These are phyloP conservation scores for Melanopsichium pennsylvanicum DNA, from an alignment of 1,284 basidiomycete genomes.

Conservation along the genomic window DNA sequence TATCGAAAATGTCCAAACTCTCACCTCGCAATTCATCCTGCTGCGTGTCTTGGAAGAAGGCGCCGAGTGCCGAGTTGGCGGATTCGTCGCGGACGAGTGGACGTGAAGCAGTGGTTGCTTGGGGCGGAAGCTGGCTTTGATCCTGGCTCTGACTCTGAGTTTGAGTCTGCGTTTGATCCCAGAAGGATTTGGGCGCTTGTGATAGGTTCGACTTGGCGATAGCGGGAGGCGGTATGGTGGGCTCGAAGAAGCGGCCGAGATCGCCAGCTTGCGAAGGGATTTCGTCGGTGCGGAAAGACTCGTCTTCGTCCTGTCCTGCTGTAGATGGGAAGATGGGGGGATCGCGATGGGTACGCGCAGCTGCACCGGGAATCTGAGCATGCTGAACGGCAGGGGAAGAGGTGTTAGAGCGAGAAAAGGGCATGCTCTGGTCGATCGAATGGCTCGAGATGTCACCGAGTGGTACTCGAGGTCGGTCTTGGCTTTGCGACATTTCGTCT, in stretches of 20 bases:
- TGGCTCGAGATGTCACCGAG: conserved; percentile 42
- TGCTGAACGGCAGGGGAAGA: conserved; percentile 27
- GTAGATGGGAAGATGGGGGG: conserved; percentile 12
- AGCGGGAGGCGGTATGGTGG: conserved; percentile 35
- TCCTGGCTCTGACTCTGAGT: conserved; percentile 21
- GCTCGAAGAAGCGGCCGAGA: conserved; percentile 50
- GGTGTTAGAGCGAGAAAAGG: conserved; percentile 25
- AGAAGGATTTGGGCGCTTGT: conserved; percentile 23
- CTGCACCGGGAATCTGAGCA: conserved; percentile 5
- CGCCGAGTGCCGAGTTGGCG: conserved; percentile 53
- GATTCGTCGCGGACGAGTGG: conserved; percentile 25
- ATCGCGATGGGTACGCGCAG: conserved; percentile 10
- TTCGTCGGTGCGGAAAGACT: conserved; percentile 44
- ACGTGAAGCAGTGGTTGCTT: conserved; percentile 1
- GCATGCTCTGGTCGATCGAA: conserved; percentile 30
- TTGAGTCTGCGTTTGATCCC: conserved; percentile 30
- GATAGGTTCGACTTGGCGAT: neutral
- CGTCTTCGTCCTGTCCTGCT: conserved; percentile 26
- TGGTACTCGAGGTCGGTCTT: conserved; percentile 13
- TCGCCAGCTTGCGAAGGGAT: conserved; percentile 44
- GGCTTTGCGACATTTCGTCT: conserved; percentile 7
- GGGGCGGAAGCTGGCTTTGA: conserved; percentile 18
- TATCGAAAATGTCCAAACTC: conserved; percentile 56
- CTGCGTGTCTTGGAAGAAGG: conserved; percentile 61
- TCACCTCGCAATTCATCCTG: conserved; percentile 45